Evolutionary conservation across 2,329 filamentous ascomycete genomes (phyloP), one percentile per base, ranked within the genome.

Genomic region (Endoconidiophora polonica): DNA sequence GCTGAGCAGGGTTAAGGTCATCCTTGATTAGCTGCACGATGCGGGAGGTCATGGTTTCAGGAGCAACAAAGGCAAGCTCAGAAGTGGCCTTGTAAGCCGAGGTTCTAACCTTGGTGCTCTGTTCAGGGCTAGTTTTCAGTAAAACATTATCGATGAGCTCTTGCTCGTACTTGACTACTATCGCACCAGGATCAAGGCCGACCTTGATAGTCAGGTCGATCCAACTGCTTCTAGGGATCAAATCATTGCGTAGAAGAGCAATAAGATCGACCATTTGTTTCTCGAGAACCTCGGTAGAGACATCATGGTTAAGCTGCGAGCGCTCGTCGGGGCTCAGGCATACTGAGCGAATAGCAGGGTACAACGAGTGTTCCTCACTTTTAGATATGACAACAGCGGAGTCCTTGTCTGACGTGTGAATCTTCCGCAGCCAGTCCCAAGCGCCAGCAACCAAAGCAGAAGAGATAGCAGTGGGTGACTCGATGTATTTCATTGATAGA

Each of bases 11-110:
- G 55, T 87, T 72, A 18, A 98, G 71, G 62, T 96, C 87, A 24
- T 73, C 64, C 49, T 73, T 70, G 46, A 98, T 78, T 44, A 91
- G 76, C 24, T 78, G 67, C 23, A 95, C 76, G 22, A 98, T 72
- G 5, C 76, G 74, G 3, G 86, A 76, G 18, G 86, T 82, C 65
- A 94, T 83, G 14, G 70, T 70, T 41, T 91, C 83, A 0, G 91
- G 91, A 3, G 90, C 84, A 23, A 98, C 86, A 60, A 98, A 98
- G 2, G 86, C 88, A 52, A 98, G 71, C 59, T 96, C 91, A 37
- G 88, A 87, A 9, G 86, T 85, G 5, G 90, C 86, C 57, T 79
- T 80, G 63, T 81, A 93, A 3, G 90, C 84, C 48, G 90, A 90
- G 39, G 68, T 65, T 58, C 77, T 79, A 41, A 85, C 61, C 40